Percentiles rank a stretch among this genome's conserved stretches.
Conservation (phyloP, 140 eudicot genomes). For the Ambrosia hybrid region DNA sequence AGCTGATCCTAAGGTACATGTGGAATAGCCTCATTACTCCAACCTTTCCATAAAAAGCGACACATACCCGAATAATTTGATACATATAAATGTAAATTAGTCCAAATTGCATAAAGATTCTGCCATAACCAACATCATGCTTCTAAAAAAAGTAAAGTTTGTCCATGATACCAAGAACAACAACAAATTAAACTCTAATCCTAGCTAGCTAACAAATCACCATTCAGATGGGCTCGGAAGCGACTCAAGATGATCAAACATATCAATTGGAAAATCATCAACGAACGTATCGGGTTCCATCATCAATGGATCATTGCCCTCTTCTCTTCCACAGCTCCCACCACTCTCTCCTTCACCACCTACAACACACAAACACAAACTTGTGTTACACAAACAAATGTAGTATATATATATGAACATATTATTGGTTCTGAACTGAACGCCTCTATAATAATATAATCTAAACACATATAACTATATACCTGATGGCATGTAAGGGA, state of each 20-base stretch:
- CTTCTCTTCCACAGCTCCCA: constrained; percentile 40
- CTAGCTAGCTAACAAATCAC: constrained; percentile 34
- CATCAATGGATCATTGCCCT: constrained; percentile 37
- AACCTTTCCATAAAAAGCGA: neutral
- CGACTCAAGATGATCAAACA: constrained; percentile 72
- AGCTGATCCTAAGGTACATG: neutral
- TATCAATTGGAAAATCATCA: constrained; percentile 78
- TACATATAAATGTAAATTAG: constrained; percentile 14
- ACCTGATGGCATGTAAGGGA: constrained; percentile 44
- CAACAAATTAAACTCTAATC: constrained; percentile 30
- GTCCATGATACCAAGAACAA: constrained; percentile 37
- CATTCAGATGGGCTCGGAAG: constrained; percentile 86
- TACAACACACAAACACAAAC: constrained; percentile 11
- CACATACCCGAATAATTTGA: constrained; percentile 1
- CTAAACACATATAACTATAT: neutral
- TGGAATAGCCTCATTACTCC: neutral
- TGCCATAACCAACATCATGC: constrained; percentile 10
- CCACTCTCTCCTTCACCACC: constrained; percentile 46
- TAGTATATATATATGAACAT: neutral
- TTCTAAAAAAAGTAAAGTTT: constrained; percentile 10
- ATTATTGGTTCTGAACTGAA: too few relatives aligned
- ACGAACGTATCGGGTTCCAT: constrained; percentile 61
- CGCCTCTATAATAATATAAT: neutral
- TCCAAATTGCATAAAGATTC: constrained; percentile 10
- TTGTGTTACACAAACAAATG: neutral